phyloP scores from a whole-genome alignment of 2,329 filamentous ascomycete species.

The Fusarium pseudograminearum region DNA sequence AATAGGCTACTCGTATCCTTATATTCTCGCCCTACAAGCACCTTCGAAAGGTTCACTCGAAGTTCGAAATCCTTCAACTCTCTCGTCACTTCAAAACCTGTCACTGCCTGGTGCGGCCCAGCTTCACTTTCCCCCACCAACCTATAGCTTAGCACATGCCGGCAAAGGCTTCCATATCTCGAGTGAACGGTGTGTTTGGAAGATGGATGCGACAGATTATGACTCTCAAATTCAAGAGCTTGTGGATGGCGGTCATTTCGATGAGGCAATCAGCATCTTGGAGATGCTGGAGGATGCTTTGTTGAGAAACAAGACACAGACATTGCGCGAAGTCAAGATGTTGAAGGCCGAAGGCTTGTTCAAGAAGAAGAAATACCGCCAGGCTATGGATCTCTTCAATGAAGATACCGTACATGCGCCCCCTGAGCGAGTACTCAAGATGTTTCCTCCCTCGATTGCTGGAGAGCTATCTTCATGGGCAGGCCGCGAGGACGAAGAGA shows the following conservation, averaged over 20 bases:
- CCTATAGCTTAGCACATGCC: constrained; percentile 92
- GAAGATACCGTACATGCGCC: constrained; percentile 87
- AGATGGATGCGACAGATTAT: constrained; percentile 94
- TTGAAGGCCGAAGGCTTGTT: constrained; percentile 90
- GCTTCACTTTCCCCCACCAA: constrained; percentile 91
- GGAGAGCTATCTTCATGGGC: constrained; percentile 77
- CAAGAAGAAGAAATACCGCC: constrained; percentile 81
- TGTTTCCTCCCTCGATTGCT: constrained; percentile 87
- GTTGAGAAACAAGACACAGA: constrained; percentile 82
- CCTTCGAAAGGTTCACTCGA: constrained; percentile 87
- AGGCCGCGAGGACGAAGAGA: constrained; percentile 51
- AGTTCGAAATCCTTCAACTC: constrained; percentile 90
- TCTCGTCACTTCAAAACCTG: constrained; percentile 90
- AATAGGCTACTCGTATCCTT: constrained; percentile 96
- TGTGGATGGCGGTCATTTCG: constrained; percentile 77
- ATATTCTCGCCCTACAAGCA: constrained; percentile 87
- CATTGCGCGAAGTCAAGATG: constrained; percentile 88
- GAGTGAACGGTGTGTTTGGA: constrained; percentile 92
- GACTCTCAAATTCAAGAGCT: constrained; percentile 89
- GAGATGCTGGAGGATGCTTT: constrained; percentile 93
- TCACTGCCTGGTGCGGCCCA: constrained; percentile 83
- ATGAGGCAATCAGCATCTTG: constrained; percentile 92
- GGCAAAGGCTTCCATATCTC: constrained; percentile 95
- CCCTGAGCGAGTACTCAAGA: constrained; percentile 84
- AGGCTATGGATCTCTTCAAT: constrained; percentile 89